These are phyloP conservation scores for Beauveria bassiana DNA, from an alignment of 2,329 filamentous ascomycete genomes.

Conservation along the genomic window DNA sequence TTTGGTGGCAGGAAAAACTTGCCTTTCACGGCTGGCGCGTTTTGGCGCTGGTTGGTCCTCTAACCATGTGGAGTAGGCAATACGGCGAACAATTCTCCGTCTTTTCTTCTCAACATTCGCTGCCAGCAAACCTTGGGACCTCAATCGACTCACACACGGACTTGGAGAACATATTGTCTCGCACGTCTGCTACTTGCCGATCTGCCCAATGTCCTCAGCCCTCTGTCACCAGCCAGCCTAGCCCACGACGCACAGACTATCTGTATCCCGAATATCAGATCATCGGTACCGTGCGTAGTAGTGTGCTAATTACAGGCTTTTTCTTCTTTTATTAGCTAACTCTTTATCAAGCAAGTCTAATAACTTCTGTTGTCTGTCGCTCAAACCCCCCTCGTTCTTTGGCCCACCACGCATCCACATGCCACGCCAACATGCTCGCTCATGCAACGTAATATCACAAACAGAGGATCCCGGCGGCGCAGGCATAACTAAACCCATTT, in stretches of 20 bases:
- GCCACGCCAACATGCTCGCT: neutral
- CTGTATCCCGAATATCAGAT: neutral
- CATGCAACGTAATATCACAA: slow-evolving; percentile 1
- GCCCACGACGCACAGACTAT: neutral
- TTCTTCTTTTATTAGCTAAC: neutral
- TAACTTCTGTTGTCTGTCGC: neutral
- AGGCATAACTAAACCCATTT: neutral
- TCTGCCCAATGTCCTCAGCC: too few relatives aligned
- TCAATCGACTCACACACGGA: neutral
- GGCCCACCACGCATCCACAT: neutral
- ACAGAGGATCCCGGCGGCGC: neutral
- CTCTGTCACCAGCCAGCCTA: neutral
- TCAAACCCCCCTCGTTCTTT: neutral
- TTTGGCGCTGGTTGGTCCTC: neutral
- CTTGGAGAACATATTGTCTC: neutral
- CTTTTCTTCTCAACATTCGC: neutral
- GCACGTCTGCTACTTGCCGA: neutral
- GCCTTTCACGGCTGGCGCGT: neutral
- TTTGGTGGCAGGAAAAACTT: neutral
- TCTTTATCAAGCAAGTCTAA: neutral
- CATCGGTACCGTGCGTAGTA: neutral
- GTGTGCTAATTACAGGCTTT: neutral
- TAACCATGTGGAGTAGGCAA: neutral
- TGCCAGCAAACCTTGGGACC: neutral
- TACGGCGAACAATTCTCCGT: neutral